Base-by-base conservation (phyloP, 2,329 filamentous ascomycete genomes). In the Aspergillus flavus region DNA sequence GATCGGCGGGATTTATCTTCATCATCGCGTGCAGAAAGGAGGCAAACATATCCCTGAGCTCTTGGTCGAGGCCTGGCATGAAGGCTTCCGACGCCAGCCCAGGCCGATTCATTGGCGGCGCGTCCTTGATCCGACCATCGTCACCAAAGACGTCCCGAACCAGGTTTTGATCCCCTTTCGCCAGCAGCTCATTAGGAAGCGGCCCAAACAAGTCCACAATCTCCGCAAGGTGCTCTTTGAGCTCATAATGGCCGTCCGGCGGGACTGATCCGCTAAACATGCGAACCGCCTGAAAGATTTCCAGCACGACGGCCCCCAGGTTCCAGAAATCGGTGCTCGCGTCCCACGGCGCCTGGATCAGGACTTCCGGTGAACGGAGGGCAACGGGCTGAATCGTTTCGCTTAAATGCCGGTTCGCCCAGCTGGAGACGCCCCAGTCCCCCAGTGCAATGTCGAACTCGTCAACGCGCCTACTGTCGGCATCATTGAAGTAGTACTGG, bases 201-300 rank as follows among this genome's bases (percentile, higher is more conserved):
- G 52, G 36, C 39, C 41, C 58, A 53, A 56, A 43, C 9, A 61
- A 19, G 16, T 34, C 16, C 19, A 56, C 58, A 46, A 57, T 56
- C 36, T 61, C 58, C 11, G 23, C 28, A 2, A 61, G 26, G 23
- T 61, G 52, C n/a, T 45, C 9, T 41, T 53, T 21, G 16, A 56
- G 21, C 16, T 61, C 12, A 36, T 61, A 61, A 19, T 28, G 23
- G 1, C 58, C 26, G 19, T 26, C 58, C 3, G 58, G 34, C 3
- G 36, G 50, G 6, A 34, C 28, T 9, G 6, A 9, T 4, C 58
- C 52, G 19, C 50, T 56, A 26, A 61, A 61, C 41, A 61, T 56
- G 23, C 12, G 52, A 19, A 61, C 50, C 6, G 52, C 50, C 6
- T 43, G 16, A 6, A 46, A 48, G 6, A 56, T 5, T 34, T 61